Evolutionary conservation across 176 grass and related monocot genomes (phyloP), one percentile per base, ranked within the genome.

Genomic region (Poa annua): DNA sequence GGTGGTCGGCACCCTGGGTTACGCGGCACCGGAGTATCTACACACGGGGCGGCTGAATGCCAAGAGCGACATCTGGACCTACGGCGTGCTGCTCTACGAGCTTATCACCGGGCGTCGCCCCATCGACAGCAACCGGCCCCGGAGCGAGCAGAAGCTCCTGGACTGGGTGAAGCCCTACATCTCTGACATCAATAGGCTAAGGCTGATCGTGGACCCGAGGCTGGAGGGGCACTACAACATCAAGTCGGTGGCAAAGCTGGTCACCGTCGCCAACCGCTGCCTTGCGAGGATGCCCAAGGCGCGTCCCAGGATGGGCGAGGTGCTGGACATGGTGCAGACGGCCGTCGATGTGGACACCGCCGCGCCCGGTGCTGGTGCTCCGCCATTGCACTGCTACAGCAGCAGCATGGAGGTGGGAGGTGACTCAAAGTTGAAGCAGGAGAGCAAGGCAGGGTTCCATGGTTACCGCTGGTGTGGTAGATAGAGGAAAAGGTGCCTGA

Each of bases 11-110:
- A 92, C 90, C 75, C 49, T 84, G 13, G 90, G 90, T 11, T 92
- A 92, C 12, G 90, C 87, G 25, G 90, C 90, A 14, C 90, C 90
- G 8, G 90, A 92, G 76, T 92, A 92, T 63, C 24, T 92, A 42
- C 80, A 81, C 21, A 92, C 90, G 0, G 90, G 90, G 34, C 87
- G 81, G 35, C 87, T 92, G 17, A 92, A 87, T 55, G 77, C 84
- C 44, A 92, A 92, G 78, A 92, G 87, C 50, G 90, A 92, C 13
- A 81, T 87, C 54, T 92, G 87, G 84, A 92, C 80, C 84, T 92
- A 89, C n/a, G 90, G 90, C 0, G 90, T 92, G 11, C 74, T 92
- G 36, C 76, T 92, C 8, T 92, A 92, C 76, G 90, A 92, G 77
- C 87, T 92, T 54, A 79, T 92, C 70, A 92, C 90, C 0, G 90